Conservation (phyloP, 805 yeast species). For the Wickerhamomyces bisporus region DNA sequence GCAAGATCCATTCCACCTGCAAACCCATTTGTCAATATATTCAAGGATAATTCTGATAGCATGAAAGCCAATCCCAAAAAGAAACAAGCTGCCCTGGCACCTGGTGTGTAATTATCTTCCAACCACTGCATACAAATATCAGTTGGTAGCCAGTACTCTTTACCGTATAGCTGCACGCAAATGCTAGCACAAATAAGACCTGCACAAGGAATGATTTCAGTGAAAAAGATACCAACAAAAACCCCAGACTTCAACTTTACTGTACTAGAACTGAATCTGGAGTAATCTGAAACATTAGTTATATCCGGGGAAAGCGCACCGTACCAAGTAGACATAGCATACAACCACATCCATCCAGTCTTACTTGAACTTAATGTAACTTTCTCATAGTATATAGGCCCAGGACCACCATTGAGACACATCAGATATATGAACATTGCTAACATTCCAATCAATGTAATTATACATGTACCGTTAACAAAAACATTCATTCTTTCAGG, state of each 20-base stretch:
- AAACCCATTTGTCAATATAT: slow-evolving; percentile 32
- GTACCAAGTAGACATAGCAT: slow-evolving; percentile 36
- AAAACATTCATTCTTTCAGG: slow-evolving; percentile 39
- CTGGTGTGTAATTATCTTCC: slow-evolving; percentile 27
- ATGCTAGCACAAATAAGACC: slow-evolving; percentile 35
- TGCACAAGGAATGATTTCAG: slow-evolving; percentile 36
- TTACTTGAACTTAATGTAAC: slow-evolving; percentile 23
- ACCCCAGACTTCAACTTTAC: slow-evolving; percentile 27
- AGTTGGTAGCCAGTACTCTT: slow-evolving; percentile 34
- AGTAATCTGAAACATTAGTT: slow-evolving; percentile 36
- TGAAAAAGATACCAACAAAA: slow-evolving; percentile 28
- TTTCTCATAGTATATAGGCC: slow-evolving; percentile 25
- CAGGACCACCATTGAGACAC: slow-evolving; percentile 31
- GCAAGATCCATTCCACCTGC: slow-evolving; percentile 27
- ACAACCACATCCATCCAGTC: slow-evolving; percentile 37
- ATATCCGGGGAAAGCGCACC: slow-evolving; percentile 35
- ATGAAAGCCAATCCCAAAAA: slow-evolving; percentile 32
- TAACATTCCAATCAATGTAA: slow-evolving; percentile 35
- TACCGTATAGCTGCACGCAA: slow-evolving; percentile 29
- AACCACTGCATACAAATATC: slow-evolving; percentile 36
- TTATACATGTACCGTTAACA: slow-evolving; percentile 31
- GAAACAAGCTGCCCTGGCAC: slow-evolving; percentile 37
- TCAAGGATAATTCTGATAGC: slow-evolving; percentile 31
- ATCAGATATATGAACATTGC: slow-evolving; percentile 34
- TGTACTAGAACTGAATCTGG: slow-evolving; percentile 31